Evolutionary conservation across 495 filamentous ascomycete species (phyloP).

Genomic region (Neohortaea acidophila): DNA sequence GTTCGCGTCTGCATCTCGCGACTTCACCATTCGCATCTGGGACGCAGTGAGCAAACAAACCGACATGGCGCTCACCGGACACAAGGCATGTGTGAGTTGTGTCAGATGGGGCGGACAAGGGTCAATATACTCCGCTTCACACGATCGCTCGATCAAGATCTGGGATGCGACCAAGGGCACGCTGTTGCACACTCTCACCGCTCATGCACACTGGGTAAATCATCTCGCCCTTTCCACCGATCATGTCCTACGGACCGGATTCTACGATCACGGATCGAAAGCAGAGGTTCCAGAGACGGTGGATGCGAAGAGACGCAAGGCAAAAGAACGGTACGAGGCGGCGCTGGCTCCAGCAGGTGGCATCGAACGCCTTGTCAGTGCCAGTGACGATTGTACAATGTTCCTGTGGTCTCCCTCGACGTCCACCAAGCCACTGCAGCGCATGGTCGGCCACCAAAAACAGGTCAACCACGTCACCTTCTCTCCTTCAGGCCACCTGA

Average conservation of each 20-base stretch:
- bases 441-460: conserved; percentile 86
- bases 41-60: conserved; percentile 60
- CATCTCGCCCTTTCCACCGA: conserved; percentile 91
- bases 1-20: conserved; percentile 78
- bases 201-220: conserved; percentile 92
- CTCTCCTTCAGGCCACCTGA: conserved; percentile 70
- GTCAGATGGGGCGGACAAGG: conserved; percentile 90
- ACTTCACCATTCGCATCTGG: conserved; percentile 82
- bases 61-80: conserved; percentile 69
- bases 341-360: conserved; percentile 65
- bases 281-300: conserved; percentile 47
- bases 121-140: conserved; percentile 72
- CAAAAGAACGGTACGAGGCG: conserved; percentile 72
- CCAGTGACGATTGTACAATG: conserved; percentile 91
- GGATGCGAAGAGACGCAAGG: conserved; percentile 58
- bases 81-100: conserved; percentile 76
- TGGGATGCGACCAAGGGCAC: conserved; percentile 74
- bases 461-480: conserved; percentile 92
- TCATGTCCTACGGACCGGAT: conserved; percentile 73
- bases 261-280: conserved; percentile 61
- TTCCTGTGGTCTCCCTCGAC: conserved; percentile 81
- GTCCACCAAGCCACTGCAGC: conserved; percentile 69
- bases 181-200: conserved; percentile 58
- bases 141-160: conserved; percentile 85
- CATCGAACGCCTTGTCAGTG: conserved; percentile 75